These are phyloP conservation scores for Syzygium malaccense DNA, from an alignment of 441 rosid genomes.

Conservation along the genomic window DNA sequence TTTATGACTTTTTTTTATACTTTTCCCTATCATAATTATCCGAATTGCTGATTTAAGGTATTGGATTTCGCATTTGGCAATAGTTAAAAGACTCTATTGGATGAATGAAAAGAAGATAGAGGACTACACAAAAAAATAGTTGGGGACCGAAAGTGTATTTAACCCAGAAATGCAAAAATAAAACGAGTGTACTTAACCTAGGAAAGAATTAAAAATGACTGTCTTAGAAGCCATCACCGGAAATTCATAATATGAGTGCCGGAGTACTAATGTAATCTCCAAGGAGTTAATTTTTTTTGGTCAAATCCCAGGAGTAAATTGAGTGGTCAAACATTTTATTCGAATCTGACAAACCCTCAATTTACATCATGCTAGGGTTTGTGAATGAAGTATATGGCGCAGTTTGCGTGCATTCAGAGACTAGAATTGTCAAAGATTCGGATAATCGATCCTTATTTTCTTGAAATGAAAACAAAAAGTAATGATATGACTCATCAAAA, in stretches of 20 bases:
- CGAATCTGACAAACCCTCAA: background rate
- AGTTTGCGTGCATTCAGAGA: accelerated
- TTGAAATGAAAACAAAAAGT: background rate
- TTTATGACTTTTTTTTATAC: no score
- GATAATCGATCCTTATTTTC: background rate
- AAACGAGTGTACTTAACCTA: background rate
- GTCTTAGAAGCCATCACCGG: background rate
- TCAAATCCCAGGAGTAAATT: background rate
- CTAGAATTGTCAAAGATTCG: background rate
- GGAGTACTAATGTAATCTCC: background rate
- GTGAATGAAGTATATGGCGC: background rate
- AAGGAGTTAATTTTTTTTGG: background rate
- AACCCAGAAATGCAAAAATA: background rate
- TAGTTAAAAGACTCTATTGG: background rate
- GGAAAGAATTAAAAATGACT: background rate
- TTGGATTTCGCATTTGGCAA: background rate
- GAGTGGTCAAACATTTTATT: background rate
- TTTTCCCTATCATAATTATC: background rate
- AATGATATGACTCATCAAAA: background rate
- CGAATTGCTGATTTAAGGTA: background rate
- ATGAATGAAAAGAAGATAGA: background rate
- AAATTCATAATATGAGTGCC: background rate
- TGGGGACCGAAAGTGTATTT: background rate
- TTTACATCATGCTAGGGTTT: background rate
- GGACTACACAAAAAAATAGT: background rate